Base-by-base conservation (phyloP, 768 basidiomycete species). In the Termitomyces eurrhizus region DNA sequence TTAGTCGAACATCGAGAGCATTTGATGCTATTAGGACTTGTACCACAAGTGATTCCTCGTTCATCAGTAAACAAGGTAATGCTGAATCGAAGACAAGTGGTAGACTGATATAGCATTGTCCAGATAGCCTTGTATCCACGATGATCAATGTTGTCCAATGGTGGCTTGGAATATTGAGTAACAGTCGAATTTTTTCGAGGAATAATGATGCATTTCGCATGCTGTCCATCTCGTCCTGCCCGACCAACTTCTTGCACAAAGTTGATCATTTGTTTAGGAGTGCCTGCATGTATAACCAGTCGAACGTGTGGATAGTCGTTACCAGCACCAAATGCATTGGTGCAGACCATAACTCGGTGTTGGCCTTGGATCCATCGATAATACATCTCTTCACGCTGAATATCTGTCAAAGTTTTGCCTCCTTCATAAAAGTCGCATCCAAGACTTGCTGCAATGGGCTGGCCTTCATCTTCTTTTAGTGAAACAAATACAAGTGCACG, bases 341-440 rank as follows among this genome's bases (percentile, higher is more conserved):
- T 57, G 26, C 56, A 57, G 1, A 57, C 48, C 56, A 57, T 57
- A 2, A 57, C 48, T 4, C 29, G 37, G 16, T 57, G 33, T 2
- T 1, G 13, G 1, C 56, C 56, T 16, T 37, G 24, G 12, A 57
- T 41, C 56, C 56, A 57, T 3, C 36, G 26, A 16, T 37, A 1
- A 8, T 57, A 50, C 8, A 50, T 39, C 0, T 3, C 37, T 12
- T 57, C 36, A 1, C 56, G 56, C 6, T 50, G 6, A 2, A 0
- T 0, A 5, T 50, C 56, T 18, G 39, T 41, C 14, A 41, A 4
- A 9, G 48, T 2, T 18, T 32, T 41, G 5, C 36, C 45, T 2
- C 56, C 56, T 29, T 39, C 2, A 24, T 57, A 57, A 50, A 57
- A 57, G 4, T 57, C 56, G 5, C 56, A 57, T 0, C 37, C 56